Percentiles rank a stretch among this genome's conserved stretches.
phyloP scores from a whole-genome alignment of 2,329 filamentous ascomycete genomes.

The Pestalotiopsis fici region DNA sequence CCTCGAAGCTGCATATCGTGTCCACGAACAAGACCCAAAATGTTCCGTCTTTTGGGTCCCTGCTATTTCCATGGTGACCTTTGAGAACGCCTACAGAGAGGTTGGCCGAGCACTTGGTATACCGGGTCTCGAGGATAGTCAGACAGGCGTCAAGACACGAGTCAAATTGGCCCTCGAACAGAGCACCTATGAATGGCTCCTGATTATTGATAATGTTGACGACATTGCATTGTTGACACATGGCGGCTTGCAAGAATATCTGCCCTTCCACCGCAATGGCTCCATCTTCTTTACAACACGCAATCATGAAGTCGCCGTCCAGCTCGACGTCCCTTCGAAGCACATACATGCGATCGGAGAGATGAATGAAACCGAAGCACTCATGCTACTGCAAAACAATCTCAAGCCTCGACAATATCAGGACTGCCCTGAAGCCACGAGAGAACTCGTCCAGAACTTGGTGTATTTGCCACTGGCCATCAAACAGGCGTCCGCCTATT shows the following conservation, averaged over 20 bases:
- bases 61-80: constrained; percentile 22
- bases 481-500: constrained; percentile 13
- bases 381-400: not conserved
- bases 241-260: constrained; percentile 16
- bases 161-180: constrained; percentile 34
- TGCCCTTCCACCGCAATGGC: constrained; percentile 30
- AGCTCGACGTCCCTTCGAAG: not conserved
- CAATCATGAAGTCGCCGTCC: constrained; percentile 13
- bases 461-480: not conserved
- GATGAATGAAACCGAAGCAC: not conserved
- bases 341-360: constrained; percentile 10
- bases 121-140: constrained; percentile 29
- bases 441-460: constrained; percentile 30
- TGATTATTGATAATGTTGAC: constrained; percentile 46
- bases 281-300: constrained; percentile 31
- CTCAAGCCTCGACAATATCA: constrained; percentile 1
- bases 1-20: constrained; percentile 31
- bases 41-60: constrained; percentile 44
- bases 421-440: constrained; percentile 3
- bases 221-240: constrained; percentile 30
- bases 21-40: constrained; percentile 23
- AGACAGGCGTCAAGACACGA: constrained; percentile 34
- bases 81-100: constrained; percentile 34
- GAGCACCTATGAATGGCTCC: constrained; percentile 34
- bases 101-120: constrained; percentile 31